These are phyloP conservation scores for Suillus bovinus DNA, from an alignment of 768 basidiomycete species.

Conservation along the genomic window DNA sequence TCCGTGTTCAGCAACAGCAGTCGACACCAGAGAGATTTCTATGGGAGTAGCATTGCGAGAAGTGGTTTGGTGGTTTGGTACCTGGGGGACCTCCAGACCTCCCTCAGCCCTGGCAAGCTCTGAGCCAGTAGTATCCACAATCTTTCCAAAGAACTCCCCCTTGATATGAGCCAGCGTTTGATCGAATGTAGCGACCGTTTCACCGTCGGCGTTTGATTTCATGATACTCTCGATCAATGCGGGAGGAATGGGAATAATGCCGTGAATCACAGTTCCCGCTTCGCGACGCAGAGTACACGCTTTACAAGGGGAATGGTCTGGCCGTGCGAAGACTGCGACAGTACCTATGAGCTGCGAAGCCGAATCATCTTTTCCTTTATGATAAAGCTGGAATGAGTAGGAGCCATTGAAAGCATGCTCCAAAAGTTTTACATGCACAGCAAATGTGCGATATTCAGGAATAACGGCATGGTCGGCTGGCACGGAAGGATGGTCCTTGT, in stretches of 20 bases:
- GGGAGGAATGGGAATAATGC: slow-evolving; percentile 23
- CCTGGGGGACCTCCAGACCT: background rate
- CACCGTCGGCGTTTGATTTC: slow-evolving; percentile 11
- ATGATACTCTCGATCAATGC: slow-evolving; percentile 25
- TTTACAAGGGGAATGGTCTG: slow-evolving; percentile 24
- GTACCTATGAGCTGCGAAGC: slow-evolving; percentile 20
- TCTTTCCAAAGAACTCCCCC: slow-evolving; percentile 17
- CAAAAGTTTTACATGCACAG: slow-evolving; percentile 23
- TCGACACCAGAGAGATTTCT: slow-evolving; percentile 23
- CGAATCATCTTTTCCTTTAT: slow-evolving; percentile 10
- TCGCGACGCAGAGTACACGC: slow-evolving; percentile 25
- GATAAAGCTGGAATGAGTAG: slow-evolving; percentile 24
- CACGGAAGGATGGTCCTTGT: slow-evolving; percentile 7
- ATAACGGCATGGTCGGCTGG: slow-evolving; percentile 19
- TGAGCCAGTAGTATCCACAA: slow-evolving; percentile 17
- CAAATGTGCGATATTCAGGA: slow-evolving; percentile 26
- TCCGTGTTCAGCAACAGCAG: slow-evolving; percentile 21
- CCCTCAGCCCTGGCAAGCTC: slow-evolving; percentile 20
- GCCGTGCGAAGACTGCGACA: slow-evolving; percentile 25
- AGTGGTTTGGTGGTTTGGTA: slow-evolving; percentile 9
- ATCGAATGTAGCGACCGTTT: slow-evolving; percentile 15
- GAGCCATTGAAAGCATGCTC: slow-evolving; percentile 25
- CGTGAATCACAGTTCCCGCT: slow-evolving; percentile 18
- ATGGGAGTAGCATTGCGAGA: slow-evolving; percentile 18
- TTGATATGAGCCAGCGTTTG: slow-evolving; percentile 15